Base-by-base conservation (phyloP, 1,284 basidiomycete genomes). In the Ustilago vetiveriae region DNA sequence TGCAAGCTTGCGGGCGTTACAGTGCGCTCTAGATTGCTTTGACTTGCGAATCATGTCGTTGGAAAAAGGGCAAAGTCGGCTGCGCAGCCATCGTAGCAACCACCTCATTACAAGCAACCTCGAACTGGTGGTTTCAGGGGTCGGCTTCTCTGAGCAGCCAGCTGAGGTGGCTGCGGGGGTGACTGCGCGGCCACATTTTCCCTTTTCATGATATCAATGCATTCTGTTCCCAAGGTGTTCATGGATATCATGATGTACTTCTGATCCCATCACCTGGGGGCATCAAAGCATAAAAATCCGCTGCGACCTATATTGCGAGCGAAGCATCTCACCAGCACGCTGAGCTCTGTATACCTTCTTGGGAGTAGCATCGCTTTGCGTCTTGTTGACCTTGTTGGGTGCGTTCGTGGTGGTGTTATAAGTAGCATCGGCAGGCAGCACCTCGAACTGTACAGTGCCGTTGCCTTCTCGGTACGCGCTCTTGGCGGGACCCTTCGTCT, bases 331-430 rank as follows among this genome's bases (percentile, higher is more conserved):
- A n/a, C 42, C 58, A 8, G 30, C 41, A 9, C 51, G 58, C 7
- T 22, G 22, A 16, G 42, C 45, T 19, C 33, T 45, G 24, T 43
- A 43, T 14, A 41, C 11, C 14, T 41, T 26, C 17, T 38, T 32
- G n/a, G 35, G 23, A 4, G 11, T 30, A n/a, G 37, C 35, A 9
- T 3, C 21, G 14, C 6, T 43, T 16, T 38, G 26, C 4, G 33
- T 29, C 7, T 32, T 52, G 17, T 26, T 53, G 38, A 24, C 40
- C 37, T 49, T 49, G 41, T 52, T 60, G 30, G 62, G 62, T 32
- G 49, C 57, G 40, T 56, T 60, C 6, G 65, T 74, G 16, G 55
- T 63, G 27, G 44, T 42, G 44, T 68, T 63, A 44, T 76, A 76
- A 2, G 64, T 74, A 5, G 63, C 47, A 30, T 53, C 32, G 4